Evolutionary conservation across 2,329 filamentous ascomycete species (phyloP).

Genomic region (Penicillium sumatraense): DNA sequence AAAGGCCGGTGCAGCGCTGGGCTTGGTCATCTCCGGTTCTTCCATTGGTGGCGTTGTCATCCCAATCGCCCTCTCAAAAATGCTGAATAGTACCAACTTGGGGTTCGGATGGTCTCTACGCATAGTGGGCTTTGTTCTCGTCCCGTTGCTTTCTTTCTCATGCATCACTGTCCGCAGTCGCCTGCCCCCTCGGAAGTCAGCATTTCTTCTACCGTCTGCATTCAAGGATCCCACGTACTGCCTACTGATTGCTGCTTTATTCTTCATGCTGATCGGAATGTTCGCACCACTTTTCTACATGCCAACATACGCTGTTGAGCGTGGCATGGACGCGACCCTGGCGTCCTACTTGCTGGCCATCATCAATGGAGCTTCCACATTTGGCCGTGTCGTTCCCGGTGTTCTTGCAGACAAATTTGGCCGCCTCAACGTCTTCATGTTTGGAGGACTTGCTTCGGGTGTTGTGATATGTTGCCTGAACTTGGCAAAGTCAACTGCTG

Average conservation of each 20-base stretch:
- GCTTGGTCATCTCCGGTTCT: conserved; percentile 52
- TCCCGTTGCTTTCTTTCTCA: conserved; percentile 45
- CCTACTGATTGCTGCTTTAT: conserved; percentile 23
- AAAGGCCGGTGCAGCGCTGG: conserved; percentile 53
- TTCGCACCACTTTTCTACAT: conserved; percentile 40
- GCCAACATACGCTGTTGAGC: conserved; percentile 29
- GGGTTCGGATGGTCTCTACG: conserved; percentile 50
- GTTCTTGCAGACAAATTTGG: conserved; percentile 40
- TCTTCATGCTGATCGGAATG: conserved; percentile 33
- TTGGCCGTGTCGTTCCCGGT: conserved; percentile 57
- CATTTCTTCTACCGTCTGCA: conserved; percentile 23
- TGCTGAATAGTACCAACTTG: conserved; percentile 51
- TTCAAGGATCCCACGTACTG: conserved; percentile 29
- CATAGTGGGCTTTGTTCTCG: conserved; percentile 48
- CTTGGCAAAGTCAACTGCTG: conserved; percentile 32
- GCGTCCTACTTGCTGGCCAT: conserved; percentile 69
- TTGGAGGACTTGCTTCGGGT: conserved; percentile 40
- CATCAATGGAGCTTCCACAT: conserved; percentile 63
- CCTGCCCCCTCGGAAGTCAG: conserved; percentile 26
- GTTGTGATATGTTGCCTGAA: conserved; percentile 43
- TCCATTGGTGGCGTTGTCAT: conserved; percentile 59
- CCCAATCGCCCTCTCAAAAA: conserved; percentile 52
- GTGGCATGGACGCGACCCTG: conserved; percentile 54
- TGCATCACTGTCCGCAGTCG: conserved; percentile 27
- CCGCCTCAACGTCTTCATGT: conserved; percentile 23